Base-by-base conservation (phyloP, 768 basidiomycete genomes). In the Hericium erinaceus region DNA sequence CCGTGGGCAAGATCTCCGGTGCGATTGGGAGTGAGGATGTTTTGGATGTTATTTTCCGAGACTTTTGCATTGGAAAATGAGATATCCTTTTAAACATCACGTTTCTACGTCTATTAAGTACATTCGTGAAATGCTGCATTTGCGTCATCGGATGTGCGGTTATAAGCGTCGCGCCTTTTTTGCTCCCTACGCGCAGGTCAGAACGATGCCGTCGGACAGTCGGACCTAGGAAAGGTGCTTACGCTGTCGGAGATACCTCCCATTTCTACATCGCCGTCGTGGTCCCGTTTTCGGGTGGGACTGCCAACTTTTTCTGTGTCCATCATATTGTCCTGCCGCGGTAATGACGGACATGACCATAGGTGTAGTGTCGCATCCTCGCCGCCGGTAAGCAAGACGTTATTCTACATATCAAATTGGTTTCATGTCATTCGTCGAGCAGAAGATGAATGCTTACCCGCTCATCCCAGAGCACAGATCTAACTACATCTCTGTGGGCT, bases 21-120 rank as follows among this genome's bases (percentile, higher is more conserved):
- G 66, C 78, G 8, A 85, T 95, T 56, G 85, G 85, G 49, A 82
- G 85, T 12, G 93, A 95, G 64, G 91, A 95, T 58, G 76, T 95
- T 8, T 69, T 95, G 20, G 91, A 92, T 58, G 80, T 80, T 18
- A 79, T 95, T 24, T 95, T 95, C 66, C 76, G 78, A 38, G 87
- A 89, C 53, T 95, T 95, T 69, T 95, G 93, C 66, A 51, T 95
- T 54, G 92, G 92, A 39, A 92, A 94, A 73, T 91, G 63, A 72
- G 44, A 37, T 28, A 11, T n/a, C 7, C 26, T 26, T 26, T 26
- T 26, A 26, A 2, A 26, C 3, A 26, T 44, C 7, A 6, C 33
- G 9, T 33, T 33, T 33, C 33, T 33, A 33, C 33, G 9, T 33
- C 33, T 33, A 8, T 8, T 33, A 6, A 33, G 33, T 33, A 33